Base-by-base conservation (phyloP, 176 grass and related monocot species). In the Rhynchospora breviuscula region DNA sequence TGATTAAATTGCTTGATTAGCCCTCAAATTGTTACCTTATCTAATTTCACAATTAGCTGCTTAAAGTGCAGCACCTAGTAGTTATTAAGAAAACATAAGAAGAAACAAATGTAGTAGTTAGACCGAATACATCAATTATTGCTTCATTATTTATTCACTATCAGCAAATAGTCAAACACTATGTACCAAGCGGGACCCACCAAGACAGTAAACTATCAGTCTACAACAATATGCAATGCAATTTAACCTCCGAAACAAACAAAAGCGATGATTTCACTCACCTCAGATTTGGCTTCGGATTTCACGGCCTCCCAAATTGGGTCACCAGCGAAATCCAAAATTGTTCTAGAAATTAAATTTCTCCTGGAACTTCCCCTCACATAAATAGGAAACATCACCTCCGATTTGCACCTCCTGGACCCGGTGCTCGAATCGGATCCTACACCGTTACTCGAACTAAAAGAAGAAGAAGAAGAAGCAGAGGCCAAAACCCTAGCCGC, bases 311-410 rank as follows among this genome's bases (percentile, higher is more conserved):
- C 89, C 96, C 96, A 99, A 82, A 99, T 93, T 56, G 93, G 91
- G 79, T 99, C 96, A 19, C 88, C 93, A 25, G 71, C 70, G 52
- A 84, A 80, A 83, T 93, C 93, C 44, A 90, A 85, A 40, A 93
- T 85, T 56, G 79, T 84, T 59, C 89, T 82, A 67, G 91, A 87
- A 10, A 84, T 49, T 64, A 89, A 79, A 84, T 82, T 93, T 59
- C 73, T 40, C 81, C 78, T 84, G 59, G 84, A 85, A 85, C 53
- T 88, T 67, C 87, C 91, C 92, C 91, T 91, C 57, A 89, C 96
- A 79, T 99, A 99, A 81, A 99, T 92, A 60, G 95, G 95, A 83
- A 98, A 98, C 46, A 94, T 94, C 68, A 82, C 15, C 92, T 94
- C 95, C 58, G 89, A 89, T 19, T 74, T 86, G 84, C 82, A 85